Percentiles rank a stretch among this genome's conserved stretches.
phyloP scores from a whole-genome alignment of 257 asterid species.

The Lavandula angustifolia region DNA sequence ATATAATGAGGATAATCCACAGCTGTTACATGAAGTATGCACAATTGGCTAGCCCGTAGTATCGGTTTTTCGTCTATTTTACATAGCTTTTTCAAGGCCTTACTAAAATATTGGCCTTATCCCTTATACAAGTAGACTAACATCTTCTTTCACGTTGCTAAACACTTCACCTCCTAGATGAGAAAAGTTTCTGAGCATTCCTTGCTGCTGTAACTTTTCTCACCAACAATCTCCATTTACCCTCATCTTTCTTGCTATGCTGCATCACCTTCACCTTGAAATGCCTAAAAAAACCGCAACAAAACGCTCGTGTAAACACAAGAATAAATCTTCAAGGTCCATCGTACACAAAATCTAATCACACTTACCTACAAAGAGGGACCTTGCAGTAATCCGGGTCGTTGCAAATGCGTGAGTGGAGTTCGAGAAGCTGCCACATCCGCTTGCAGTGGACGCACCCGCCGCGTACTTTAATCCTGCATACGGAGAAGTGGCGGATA shows the following conservation, averaged over 20 bases:
- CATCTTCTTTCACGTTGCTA: slow-evolving; percentile 25
- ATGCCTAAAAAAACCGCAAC: slow-evolving; percentile 47
- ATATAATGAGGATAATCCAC: too few species aligned
- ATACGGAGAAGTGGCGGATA: slow-evolving; percentile 73
- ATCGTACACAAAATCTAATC: too few species aligned
- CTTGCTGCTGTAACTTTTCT: slow-evolving; percentile 64
- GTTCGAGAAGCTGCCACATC: slow-evolving; percentile 94
- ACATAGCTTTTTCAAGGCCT: slow-evolving; percentile 29
- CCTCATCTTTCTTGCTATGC: slow-evolving; percentile 66
- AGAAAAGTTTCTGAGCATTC: slow-evolving; percentile 50
- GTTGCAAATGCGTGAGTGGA: slow-evolving; percentile 78
- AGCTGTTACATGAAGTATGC: too few species aligned
- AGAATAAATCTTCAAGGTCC: too few species aligned
- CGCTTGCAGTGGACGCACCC: slow-evolving; percentile 89
- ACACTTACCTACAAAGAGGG: slow-evolving; percentile 84
- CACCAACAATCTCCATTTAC: slow-evolving; percentile 68
- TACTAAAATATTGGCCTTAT: slow-evolving; percentile 50
- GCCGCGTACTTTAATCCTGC: slow-evolving; percentile 76
- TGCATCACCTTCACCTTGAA: slow-evolving; percentile 78
- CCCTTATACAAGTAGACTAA: background rate
- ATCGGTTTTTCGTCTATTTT: background rate
- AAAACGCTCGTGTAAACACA: background rate
- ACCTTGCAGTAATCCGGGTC: slow-evolving; percentile 82
- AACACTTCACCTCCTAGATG: slow-evolving; percentile 40
- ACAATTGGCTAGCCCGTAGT: too few species aligned